phyloP scores from a whole-genome alignment of 768 basidiomycete species.

The Agaricus subrufescens region DNA sequence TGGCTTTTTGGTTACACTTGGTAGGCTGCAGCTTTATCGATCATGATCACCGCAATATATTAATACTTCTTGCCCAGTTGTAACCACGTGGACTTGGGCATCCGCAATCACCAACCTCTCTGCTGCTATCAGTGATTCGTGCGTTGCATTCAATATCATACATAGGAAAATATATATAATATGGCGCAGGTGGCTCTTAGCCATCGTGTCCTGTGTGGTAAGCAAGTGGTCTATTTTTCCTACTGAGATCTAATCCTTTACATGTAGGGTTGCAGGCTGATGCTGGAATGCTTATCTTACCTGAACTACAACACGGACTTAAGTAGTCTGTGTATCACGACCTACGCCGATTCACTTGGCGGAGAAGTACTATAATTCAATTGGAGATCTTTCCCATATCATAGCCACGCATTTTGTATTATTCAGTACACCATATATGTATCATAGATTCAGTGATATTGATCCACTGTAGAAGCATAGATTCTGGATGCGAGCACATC shows the following conservation, averaged over 20 bases:
- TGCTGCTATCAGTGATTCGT: conserved; percentile 24
- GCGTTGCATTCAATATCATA: conserved; percentile 1
- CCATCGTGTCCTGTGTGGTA: conserved; percentile 23
- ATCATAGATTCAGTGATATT: not conserved
- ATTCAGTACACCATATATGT: not conserved
- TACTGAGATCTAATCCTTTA: not conserved
- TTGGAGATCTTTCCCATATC: not conserved
- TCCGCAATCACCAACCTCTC: conserved; percentile 18
- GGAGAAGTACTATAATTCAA: not conserved
- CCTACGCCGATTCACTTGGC: not conserved
- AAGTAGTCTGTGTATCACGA: conserved; percentile 9
- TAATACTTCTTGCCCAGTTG: conserved; percentile 11
- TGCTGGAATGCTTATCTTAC: conserved; percentile 11
- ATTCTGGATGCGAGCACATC: not conserved
- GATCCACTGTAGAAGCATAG: not conserved
- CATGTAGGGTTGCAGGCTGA: conserved; percentile 20
- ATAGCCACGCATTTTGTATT: conserved; percentile 1
- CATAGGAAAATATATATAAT: not conserved
- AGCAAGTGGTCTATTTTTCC: not conserved
- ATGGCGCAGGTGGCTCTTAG: conserved; percentile 21
- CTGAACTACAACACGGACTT: not conserved
- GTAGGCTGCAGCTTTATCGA: conserved; percentile 17
- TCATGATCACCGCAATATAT: not conserved
- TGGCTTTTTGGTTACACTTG: conserved; percentile 27
- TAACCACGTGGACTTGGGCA: conserved; percentile 17